Evolutionary conservation across 805 yeast species (phyloP), one percentile per base, ranked within the genome.

Genomic region (Vanderwaltozyma polyspora): DNA sequence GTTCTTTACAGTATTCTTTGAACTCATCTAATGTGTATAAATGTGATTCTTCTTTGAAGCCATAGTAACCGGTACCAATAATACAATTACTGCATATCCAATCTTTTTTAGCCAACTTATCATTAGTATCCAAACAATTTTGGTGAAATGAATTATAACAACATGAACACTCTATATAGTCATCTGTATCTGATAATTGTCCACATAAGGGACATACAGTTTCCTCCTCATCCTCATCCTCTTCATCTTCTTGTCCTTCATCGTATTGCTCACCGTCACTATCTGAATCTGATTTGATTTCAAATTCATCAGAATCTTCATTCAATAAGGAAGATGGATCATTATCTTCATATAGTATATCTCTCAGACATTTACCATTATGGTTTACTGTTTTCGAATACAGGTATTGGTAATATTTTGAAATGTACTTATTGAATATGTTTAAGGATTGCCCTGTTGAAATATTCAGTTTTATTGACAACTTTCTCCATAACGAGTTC

Each of bases 31-130:
- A 57, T 0, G 78, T 63, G 49, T 79, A 78, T 28, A 63, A 60
- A 14, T 63, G 52, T 1, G 76, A 70, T 1, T 66, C 63, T 43
- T 81, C 91, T 42, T 80, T 87, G 54, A 89, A 87, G 1, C 94
- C 94, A 49, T 84, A 87, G 42, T 76, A 86, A 1, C 91, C 89
- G 27, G 83, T 79, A 0, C 94, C 95, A 11, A 80, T 65, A n/a
- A 87, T 62, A 56, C 97, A 87, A 37, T 70, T 70, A 32, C 79
- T 79, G 55, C 97, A 87, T 49, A 68, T 78, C 94, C 95, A 87
- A 13, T 65, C 69, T 1, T 56, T 49, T 17, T 12, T 25, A 14
- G 23, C 15, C 10, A 25, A 11, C 2, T 11, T 10, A 7, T 17
- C 6, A 9, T 13, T n/a, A 7, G 19, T 12, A 13, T 18, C 8